Conservation (phyloP, 306 rosid species). For the Senna siamea region DNA sequence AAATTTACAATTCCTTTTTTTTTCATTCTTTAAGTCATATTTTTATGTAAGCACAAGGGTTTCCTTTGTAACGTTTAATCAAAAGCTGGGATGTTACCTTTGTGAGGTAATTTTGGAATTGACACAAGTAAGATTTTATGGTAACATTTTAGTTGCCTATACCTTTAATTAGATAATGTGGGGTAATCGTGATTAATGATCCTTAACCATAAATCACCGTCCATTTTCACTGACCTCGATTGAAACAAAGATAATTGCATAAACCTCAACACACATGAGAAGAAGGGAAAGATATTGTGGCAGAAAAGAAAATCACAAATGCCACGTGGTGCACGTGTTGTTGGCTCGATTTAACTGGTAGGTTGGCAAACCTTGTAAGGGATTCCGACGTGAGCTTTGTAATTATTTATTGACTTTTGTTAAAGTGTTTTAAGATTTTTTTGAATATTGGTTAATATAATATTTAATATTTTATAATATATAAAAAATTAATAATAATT, state of each 20-base stretch:
- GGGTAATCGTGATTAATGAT: slow-evolving; percentile 8
- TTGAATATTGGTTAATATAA: no score
- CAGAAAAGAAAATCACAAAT: background rate
- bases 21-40: background rate
- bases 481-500: no score
- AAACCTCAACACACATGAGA: background rate
- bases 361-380: slow-evolving; percentile 30
- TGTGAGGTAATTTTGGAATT: background rate
- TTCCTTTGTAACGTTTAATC: background rate
- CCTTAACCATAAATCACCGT: slow-evolving; percentile 3
- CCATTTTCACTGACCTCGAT: slow-evolving; percentile 8
- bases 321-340: slow-evolving; percentile 19
- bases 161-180: slow-evolving; percentile 24
- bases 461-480: no score
- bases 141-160: background rate
- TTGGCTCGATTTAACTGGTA: background rate
- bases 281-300: background rate
- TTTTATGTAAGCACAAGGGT: background rate
- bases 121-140: background rate
- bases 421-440: no score
- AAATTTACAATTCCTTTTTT: background rate
- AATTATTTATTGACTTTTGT: no score
- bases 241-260: slow-evolving; percentile 15
- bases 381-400: background rate
- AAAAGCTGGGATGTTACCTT: background rate